phyloP scores from a whole-genome alignment of 2,329 filamentous ascomycete species.

The Scedosporium dehoogii region DNA sequence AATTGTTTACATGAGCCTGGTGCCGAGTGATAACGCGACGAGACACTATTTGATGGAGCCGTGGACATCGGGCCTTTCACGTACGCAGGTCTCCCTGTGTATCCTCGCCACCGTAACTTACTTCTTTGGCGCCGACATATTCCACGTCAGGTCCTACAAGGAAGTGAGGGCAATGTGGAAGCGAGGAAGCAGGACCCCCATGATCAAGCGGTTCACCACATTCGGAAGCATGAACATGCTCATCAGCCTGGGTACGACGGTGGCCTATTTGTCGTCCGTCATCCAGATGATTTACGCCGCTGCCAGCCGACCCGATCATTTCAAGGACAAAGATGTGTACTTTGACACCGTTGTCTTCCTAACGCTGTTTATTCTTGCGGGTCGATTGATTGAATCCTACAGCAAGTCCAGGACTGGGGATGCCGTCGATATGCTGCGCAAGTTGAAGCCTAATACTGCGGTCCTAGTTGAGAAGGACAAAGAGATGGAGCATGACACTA shows the following conservation, averaged over 20 bases:
- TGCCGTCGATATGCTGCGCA: slow-evolving; percentile 70
- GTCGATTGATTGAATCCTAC: slow-evolving; percentile 73
- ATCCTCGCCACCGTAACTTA: slow-evolving; percentile 79
- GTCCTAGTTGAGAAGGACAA: slow-evolving; percentile 48
- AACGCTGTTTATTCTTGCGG: slow-evolving; percentile 73
- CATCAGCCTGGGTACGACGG: slow-evolving; percentile 77
- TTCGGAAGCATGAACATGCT: slow-evolving; percentile 97
- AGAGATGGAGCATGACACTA: slow-evolving; percentile 25
- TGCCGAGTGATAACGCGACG: slow-evolving; percentile 46
- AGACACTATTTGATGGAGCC: slow-evolving; percentile 60
- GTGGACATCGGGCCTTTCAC: slow-evolving; percentile 62
- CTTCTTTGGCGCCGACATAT: slow-evolving; percentile 76
- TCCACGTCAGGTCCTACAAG: slow-evolving; percentile 69
- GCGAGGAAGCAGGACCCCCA: slow-evolving; percentile 59
- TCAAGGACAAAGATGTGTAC: slow-evolving; percentile 53
- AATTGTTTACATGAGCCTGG: slow-evolving; percentile 81
- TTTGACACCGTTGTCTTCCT: slow-evolving; percentile 92
- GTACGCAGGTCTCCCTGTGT: slow-evolving; percentile 70
- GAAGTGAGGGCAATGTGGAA: slow-evolving; percentile 73
- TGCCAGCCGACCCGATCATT: slow-evolving; percentile 25
- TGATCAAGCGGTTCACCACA: slow-evolving; percentile 71
- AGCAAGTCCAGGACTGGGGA: slow-evolving; percentile 87
- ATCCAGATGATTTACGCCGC: slow-evolving; percentile 62
- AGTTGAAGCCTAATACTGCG: slow-evolving; percentile 68
- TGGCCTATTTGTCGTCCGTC: slow-evolving; percentile 78